These are phyloP conservation scores for Geosmithia flava DNA, from an alignment of 2,329 filamentous ascomycete genomes.

Conservation along the genomic window DNA sequence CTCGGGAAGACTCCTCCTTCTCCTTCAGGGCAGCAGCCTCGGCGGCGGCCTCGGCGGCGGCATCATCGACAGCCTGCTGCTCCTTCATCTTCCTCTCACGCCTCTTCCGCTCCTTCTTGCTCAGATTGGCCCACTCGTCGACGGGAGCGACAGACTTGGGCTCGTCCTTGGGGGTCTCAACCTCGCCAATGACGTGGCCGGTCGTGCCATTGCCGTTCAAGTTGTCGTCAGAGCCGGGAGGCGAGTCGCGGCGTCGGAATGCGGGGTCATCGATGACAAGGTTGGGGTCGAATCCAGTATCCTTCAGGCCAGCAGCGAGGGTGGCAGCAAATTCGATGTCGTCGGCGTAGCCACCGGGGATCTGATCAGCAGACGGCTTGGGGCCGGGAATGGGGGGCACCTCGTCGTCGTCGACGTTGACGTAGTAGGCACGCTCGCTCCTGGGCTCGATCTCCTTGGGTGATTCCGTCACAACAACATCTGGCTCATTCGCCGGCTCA, in stretches of 20 bases:
- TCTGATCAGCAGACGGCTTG: slow-evolving; percentile 37
- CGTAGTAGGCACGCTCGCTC: background rate
- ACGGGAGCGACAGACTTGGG: slow-evolving; percentile 4
- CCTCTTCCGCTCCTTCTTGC: slow-evolving; percentile 37
- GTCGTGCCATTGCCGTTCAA: slow-evolving; percentile 22
- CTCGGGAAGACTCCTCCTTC: slow-evolving; percentile 6
- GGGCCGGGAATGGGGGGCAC: slow-evolving; percentile 42
- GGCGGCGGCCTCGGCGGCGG: background rate
- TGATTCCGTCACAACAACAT: slow-evolving; percentile 8
- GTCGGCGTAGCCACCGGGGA: slow-evolving; percentile 54
- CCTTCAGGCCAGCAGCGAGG: slow-evolving; percentile 53
- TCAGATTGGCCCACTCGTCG: slow-evolving; percentile 14
- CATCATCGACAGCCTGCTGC: slow-evolving; percentile 1
- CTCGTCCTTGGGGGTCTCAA: slow-evolving; percentile 23
- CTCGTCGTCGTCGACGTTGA: slow-evolving; percentile 25
- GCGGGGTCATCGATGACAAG: slow-evolving; percentile 55
- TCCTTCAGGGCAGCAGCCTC: slow-evolving; percentile 13
- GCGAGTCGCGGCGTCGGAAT: slow-evolving; percentile 52
- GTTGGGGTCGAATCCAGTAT: slow-evolving; percentile 59
- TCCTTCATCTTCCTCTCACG: slow-evolving; percentile 22
- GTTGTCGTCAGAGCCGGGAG: slow-evolving; percentile 43
- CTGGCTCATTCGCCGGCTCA: slow-evolving; percentile 21
- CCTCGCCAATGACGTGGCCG: slow-evolving; percentile 35
- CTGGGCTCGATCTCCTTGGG: slow-evolving; percentile 6
- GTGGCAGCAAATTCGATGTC: slow-evolving; percentile 60